Conservation (phyloP, 306 rosid genomes). For the Quillaja saponaria region DNA sequence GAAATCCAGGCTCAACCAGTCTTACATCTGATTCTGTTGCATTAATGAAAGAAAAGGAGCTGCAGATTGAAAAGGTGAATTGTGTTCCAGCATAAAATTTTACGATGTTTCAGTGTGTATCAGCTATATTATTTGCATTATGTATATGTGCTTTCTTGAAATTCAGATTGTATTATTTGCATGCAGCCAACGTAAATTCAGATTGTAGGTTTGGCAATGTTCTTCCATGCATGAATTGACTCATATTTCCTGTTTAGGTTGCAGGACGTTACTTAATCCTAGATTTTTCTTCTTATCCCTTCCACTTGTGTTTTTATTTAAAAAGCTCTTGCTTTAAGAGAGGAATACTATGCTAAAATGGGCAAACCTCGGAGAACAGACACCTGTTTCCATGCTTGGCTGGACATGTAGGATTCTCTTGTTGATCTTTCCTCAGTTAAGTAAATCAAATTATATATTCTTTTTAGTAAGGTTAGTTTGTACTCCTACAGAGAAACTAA, state of each 20-base stretch:
- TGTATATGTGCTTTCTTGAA: constrained; percentile 12
- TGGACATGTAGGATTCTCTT: background rate
- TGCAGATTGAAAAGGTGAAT: constrained; percentile 76
- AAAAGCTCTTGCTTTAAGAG: constrained; percentile 8
- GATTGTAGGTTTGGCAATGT: too few species aligned
- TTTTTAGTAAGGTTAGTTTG: too few species aligned
- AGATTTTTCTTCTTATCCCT: background rate
- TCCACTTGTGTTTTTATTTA: constrained; percentile 6
- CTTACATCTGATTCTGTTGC: constrained; percentile 48
- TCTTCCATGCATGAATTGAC: too few species aligned
- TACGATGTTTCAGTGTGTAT: background rate
- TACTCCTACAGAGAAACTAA: too few species aligned
- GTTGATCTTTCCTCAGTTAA: background rate
- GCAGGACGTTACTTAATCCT: too few species aligned
- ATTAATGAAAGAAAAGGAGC: constrained; percentile 75
- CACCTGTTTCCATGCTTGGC: too few species aligned
- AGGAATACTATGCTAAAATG: too few species aligned
- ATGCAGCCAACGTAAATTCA: background rate
- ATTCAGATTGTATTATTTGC: constrained; percentile 13
- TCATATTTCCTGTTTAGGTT: too few species aligned
- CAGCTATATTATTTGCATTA: background rate
- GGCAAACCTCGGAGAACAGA: too few species aligned
- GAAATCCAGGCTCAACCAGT: constrained; percentile 46
- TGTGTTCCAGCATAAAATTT: constrained; percentile 1
- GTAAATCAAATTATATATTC: background rate